These are phyloP conservation scores for Lentinula edodes DNA, from an alignment of 768 basidiomycete genomes.

Conservation along the genomic window DNA sequence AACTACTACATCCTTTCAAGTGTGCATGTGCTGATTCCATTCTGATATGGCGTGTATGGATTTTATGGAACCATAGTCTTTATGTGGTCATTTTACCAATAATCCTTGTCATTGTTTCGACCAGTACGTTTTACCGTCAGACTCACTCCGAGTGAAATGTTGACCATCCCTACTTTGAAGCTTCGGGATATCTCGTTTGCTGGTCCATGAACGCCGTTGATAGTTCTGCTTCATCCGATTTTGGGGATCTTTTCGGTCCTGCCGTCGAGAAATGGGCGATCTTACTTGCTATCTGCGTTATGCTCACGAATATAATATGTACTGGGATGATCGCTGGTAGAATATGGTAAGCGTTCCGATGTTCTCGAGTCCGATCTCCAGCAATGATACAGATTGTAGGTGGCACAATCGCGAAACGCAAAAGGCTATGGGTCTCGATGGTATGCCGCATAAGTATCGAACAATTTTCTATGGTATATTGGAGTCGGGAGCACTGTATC, in stretches of 20 bases:
- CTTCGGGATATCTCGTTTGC: neutral
- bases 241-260: conserved; percentile 1
- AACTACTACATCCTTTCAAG: neutral
- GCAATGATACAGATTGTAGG: neutral
- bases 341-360: neutral
- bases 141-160: neutral
- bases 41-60: conserved; percentile 1
- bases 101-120: conserved; percentile 1
- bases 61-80: neutral
- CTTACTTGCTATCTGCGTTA: conserved; percentile 1
- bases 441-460: conserved; percentile 2
- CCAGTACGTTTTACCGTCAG: neutral
- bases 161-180: neutral
- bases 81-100: neutral
- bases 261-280: conserved; percentile 3
- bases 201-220: neutral
- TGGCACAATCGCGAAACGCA: conserved; percentile 5
- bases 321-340: conserved; percentile 8
- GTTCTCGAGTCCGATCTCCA: neutral
- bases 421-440: neutral
- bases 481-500: neutral
- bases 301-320: conserved; percentile 5
- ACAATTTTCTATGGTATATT: neutral
- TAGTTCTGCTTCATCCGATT: neutral
- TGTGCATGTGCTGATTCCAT: conserved; percentile 3